Evolutionary conservation across 2,329 filamentous ascomycete species (phyloP).

Genomic region (Esteya vermicola): DNA sequence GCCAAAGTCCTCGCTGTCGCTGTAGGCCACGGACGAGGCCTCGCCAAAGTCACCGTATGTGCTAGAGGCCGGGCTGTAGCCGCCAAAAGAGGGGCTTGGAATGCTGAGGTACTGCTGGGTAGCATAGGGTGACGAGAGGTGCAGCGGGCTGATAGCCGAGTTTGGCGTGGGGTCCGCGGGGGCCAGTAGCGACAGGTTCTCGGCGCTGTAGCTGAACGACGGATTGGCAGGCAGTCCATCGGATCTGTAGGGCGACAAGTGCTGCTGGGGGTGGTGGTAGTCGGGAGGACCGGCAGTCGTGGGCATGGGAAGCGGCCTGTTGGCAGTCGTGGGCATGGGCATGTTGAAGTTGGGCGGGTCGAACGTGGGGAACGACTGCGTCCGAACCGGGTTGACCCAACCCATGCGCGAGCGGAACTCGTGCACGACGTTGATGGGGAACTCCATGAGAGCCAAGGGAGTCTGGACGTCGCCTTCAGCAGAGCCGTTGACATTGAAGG

Average conservation of each 20-base stretch:
- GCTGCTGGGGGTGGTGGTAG: conserved; percentile 28
- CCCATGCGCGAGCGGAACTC: conserved; percentile 58
- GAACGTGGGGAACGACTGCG: conserved; percentile 48
- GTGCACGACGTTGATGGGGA: conserved; percentile 53
- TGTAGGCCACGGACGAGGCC: conserved; percentile 41
- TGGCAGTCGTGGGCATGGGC: conserved; percentile 14
- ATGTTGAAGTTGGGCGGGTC: conserved; percentile 39
- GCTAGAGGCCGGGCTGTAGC: conserved; percentile 49
- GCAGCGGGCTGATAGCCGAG: conserved; percentile 37
- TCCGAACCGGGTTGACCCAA: conserved; percentile 45
- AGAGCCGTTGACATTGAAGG: conserved; percentile 47
- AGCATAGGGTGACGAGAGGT: conserved; percentile 40
- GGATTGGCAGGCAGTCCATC: conserved; percentile 25
- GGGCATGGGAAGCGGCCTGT: conserved; percentile 25
- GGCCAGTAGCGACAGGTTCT: conserved; percentile 44
- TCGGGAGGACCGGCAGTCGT: conserved; percentile 19
- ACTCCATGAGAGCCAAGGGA: conserved; percentile 55
- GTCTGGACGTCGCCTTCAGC: conserved; percentile 44
- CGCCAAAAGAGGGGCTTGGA: conserved; percentile 45
- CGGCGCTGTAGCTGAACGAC: conserved; percentile 49
- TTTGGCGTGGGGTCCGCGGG: conserved; percentile 26
- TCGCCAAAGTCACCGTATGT: conserved; percentile 30
- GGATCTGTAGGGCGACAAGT: conserved; percentile 34
- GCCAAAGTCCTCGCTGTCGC: conserved; percentile 43
- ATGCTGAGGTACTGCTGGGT: conserved; percentile 46